Conservation (phyloP, 257 asterid genomes). For the Solanum medicagineum region DNA sequence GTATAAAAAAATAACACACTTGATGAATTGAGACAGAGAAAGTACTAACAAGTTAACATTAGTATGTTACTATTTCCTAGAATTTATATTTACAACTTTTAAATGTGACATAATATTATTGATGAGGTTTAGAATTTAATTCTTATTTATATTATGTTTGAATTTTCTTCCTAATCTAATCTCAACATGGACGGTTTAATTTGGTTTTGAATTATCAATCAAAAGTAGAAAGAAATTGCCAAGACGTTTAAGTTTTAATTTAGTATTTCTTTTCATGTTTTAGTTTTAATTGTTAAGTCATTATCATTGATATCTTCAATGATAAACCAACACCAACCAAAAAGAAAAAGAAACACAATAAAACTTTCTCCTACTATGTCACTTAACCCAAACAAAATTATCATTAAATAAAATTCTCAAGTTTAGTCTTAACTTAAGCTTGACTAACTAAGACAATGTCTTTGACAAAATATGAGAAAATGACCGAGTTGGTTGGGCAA, state of each 20-base stretch:
- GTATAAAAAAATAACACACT: no score
- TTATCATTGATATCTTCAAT: background rate
- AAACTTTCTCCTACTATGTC: background rate
- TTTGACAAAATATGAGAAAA: background rate
- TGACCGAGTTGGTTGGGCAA: background rate
- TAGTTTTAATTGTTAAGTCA: background rate
- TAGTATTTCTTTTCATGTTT: background rate
- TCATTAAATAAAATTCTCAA: background rate
- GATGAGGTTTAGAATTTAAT: background rate
- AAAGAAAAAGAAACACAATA: background rate
- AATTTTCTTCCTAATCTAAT: background rate
- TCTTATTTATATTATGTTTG: background rate
- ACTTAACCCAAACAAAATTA: background rate
- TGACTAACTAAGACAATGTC: background rate
- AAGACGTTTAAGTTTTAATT: background rate
- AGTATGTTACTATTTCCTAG: background rate
- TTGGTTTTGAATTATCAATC: background rate
- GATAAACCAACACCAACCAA: background rate
- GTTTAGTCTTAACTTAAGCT: background rate
- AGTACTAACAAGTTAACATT: no score
- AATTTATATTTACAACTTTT: background rate
- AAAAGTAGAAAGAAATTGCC: background rate
- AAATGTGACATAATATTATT: background rate
- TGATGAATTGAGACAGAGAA: background rate
- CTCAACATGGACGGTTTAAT: background rate